Percentiles rank a stretch among this genome's conserved stretches.
phyloP scores from a whole-genome alignment of 2,329 filamentous ascomycete species.

The Stemphylium lycopersici region DNA sequence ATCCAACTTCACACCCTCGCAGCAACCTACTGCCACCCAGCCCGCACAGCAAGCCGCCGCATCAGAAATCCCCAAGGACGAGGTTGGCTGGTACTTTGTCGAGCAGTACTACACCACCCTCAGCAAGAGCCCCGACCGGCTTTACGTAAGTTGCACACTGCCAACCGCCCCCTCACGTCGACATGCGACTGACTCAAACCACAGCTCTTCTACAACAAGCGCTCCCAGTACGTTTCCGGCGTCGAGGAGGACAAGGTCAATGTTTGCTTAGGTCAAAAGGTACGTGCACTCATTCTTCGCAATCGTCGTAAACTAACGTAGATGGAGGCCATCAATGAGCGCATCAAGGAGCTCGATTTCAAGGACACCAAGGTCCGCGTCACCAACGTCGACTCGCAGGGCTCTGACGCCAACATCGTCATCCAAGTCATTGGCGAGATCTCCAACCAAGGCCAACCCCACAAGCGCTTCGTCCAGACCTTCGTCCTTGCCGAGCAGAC shows the following conservation, averaged over 20 bases:
- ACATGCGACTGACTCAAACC: slow-evolving; percentile 25
- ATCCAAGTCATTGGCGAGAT: slow-evolving; percentile 98
- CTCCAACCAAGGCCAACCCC: slow-evolving; percentile 88
- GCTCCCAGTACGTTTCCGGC: slow-evolving; percentile 92
- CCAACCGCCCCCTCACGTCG: neutral
- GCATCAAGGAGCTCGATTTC: slow-evolving; percentile 91
- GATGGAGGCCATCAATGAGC: slow-evolving; percentile 83
- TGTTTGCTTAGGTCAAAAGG: slow-evolving; percentile 85
- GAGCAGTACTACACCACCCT: slow-evolving; percentile 99
- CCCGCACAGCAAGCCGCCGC: slow-evolving; percentile 35
- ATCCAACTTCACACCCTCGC: slow-evolving; percentile 34
- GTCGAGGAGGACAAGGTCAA: slow-evolving; percentile 86
- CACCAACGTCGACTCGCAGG: slow-evolving; percentile 96
- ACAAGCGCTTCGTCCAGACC: slow-evolving; percentile 96
- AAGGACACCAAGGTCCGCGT: slow-evolving; percentile 98
- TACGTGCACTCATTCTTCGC: slow-evolving; percentile 55
- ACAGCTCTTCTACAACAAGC: slow-evolving; percentile 91
- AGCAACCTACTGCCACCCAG: slow-evolving; percentile 37
- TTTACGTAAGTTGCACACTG: slow-evolving; percentile 63
- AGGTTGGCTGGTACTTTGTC: slow-evolving; percentile 99
- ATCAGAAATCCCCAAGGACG: slow-evolving; percentile 73
- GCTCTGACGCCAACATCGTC: slow-evolving; percentile 89
- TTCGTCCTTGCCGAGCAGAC: slow-evolving; percentile 96
- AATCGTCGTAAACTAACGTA: slow-evolving; percentile 4
- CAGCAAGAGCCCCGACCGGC: slow-evolving; percentile 91